Conservation (phyloP, 2,329 filamentous ascomycete species). For the Helicocarpus griseus region DNA sequence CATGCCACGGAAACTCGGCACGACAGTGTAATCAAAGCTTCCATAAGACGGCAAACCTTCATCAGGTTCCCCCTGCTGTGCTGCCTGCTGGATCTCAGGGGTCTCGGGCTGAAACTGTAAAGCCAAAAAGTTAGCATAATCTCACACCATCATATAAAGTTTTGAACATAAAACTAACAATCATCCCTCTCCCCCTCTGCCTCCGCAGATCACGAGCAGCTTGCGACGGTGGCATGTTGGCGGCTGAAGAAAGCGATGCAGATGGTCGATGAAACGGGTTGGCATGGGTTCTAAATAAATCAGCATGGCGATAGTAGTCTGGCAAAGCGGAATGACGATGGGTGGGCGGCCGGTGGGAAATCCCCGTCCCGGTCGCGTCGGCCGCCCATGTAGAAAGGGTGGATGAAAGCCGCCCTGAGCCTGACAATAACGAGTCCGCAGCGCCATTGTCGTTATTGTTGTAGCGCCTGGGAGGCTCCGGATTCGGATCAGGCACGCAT, state of each 20-base stretch:
- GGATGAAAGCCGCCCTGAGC: not conserved
- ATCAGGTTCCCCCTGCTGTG: conserved; percentile 4
- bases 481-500: conserved; percentile 61
- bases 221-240: conserved; percentile 4
- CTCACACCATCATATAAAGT: not conserved
- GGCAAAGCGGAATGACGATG: conserved; percentile 1
- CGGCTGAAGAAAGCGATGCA: conserved; percentile 5
- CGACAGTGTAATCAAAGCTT: conserved; percentile 9
- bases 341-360: not conserved
- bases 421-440: not conserved
- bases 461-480: conserved; percentile 41
- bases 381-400: not conserved
- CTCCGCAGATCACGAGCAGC: conserved; percentile 11
- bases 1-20: conserved; percentile 6
- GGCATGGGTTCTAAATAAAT: not conserved
- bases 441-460: no score
- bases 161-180: conserved; percentile 8
- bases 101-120: conserved; percentile 10
- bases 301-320: not conserved
- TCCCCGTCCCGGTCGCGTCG: not conserved
- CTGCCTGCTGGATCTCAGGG: conserved; percentile 4
- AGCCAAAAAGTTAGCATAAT: not conserved
- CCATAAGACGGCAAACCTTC: conserved; percentile 10
- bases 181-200: conserved; percentile 10
- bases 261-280: conserved; percentile 15